phyloP scores from a whole-genome alignment of 2,329 filamentous ascomycete genomes.

The Beauveria caledonica region DNA sequence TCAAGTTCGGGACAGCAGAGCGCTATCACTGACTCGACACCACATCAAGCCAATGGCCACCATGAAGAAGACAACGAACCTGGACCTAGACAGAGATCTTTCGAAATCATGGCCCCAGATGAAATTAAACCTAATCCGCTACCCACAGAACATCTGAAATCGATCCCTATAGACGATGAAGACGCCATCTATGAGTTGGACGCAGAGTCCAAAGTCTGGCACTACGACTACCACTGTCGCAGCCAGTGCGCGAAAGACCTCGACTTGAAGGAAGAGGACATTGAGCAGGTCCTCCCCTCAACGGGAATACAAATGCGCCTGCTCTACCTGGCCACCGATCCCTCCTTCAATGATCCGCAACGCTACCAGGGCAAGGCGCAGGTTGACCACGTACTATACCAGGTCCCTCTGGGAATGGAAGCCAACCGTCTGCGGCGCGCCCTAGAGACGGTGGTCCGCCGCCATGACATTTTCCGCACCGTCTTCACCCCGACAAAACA shows the following conservation, averaged over 20 bases:
- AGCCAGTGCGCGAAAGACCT: not conserved
- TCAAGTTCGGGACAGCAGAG: not conserved
- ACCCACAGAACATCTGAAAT: not conserved
- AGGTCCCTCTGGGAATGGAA: slow-evolving; percentile 4
- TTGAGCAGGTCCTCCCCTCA: slow-evolving; percentile 6
- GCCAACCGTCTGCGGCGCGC: slow-evolving; percentile 9
- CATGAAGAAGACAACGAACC: too few relatives aligned
- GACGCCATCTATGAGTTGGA: not conserved
- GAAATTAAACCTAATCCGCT: not conserved
- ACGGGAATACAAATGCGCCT: slow-evolving; percentile 4
- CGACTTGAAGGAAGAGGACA: not conserved
- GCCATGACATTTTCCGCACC: slow-evolving; percentile 11
- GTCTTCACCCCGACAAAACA: slow-evolving; percentile 7
- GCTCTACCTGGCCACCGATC: not conserved
- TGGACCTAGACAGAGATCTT: not conserved
- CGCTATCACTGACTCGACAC: not conserved
- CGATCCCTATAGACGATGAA: slow-evolving; percentile 1
- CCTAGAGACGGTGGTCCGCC: slow-evolving; percentile 3
- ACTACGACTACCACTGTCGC: slow-evolving; percentile 7
- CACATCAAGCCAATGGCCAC: not conserved
- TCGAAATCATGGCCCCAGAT: not conserved
- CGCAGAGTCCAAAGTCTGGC: not conserved
- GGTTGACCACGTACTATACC: slow-evolving; percentile 10
- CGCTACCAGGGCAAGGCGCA: slow-evolving; percentile 10
- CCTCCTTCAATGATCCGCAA: not conserved